These are phyloP conservation scores for Noccaea caerulescens DNA, from an alignment of 345 rosid genomes.

Conservation along the genomic window DNA sequence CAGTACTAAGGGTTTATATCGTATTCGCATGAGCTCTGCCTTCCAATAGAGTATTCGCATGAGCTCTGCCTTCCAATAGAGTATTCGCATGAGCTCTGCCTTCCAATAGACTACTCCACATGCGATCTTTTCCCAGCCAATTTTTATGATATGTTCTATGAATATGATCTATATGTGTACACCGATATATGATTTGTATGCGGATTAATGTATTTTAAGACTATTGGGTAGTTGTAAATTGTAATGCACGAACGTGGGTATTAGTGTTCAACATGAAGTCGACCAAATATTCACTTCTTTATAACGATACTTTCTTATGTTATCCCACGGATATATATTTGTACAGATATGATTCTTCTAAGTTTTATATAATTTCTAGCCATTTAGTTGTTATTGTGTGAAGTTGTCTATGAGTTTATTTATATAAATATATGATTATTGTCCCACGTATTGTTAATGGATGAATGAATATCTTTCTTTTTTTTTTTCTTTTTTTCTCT, in stretches of 20 bases:
- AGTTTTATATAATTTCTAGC: slow-evolving; percentile 3
- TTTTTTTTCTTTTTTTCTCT: no score
- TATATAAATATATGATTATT: background rate
- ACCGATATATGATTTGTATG: background rate
- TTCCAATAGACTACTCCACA: background rate
- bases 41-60: background rate
- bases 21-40: no score
- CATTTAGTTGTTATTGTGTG: slow-evolving; percentile 13
- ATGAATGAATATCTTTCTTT: background rate
- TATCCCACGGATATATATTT: slow-evolving; percentile 23
- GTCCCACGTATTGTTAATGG: slow-evolving; percentile 6
- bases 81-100: background rate
- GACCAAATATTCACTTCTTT: slow-evolving; percentile 36
- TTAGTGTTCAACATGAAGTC: slow-evolving; percentile 38
- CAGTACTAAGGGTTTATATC: no score
- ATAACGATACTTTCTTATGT: slow-evolving; percentile 24
- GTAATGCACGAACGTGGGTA: slow-evolving; percentile 36
- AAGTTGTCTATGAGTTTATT: background rate
- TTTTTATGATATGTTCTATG: background rate
- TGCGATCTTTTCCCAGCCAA: background rate
- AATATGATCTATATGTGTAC: background rate
- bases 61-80: no score
- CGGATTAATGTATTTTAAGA: background rate
- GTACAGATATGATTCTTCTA: slow-evolving; percentile 22
- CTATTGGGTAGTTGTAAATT: slow-evolving; percentile 24